Base-by-base conservation (phyloP, 345 rosid species). In the Raphanus raphanistrum region DNA sequence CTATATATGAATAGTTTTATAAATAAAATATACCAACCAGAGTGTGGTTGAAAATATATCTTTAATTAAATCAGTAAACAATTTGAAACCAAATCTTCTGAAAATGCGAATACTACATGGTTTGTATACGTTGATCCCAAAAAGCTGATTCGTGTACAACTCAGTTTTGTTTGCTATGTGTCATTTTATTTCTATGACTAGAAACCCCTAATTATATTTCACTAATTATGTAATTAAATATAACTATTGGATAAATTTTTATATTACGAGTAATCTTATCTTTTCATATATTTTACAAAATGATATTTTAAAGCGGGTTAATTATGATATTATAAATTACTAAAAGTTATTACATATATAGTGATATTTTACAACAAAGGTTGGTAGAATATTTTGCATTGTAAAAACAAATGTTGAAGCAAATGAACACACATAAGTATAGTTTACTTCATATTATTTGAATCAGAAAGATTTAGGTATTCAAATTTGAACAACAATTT, bases 151-250 rank as follows among this genome's bases (percentile, higher is more conserved):
- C 35, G 33, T 63, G 13, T 63, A 70, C 57, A 71, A 55, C 76
- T 77, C 76, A 57, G 17, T 38, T 55, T 71, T 28, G 75, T 77
- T 63, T 70, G 71, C 80, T 71, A 77, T 63, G 70, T 54, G 66
- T 77, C 71, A 64, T 76, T 71, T 45, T 71, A 64, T 76, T 55
- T 45, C 33, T 1, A 3, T 68, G 43, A 74, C 43, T 27, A 8
- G 25, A 21, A 17, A 63, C 43, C 0, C 60, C 33, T 59, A 59
- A 11, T 21, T 55, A 8, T 26, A 8, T 26, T 26, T 58, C 4
- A 58, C 32, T 26, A 58, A 0, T 58, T 26, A 17, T 10, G 32
- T 58, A 25, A 32, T 59, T 10, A 5, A 59, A 59, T 29, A 58
- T 25, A 57, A 7, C 8, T 25, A 2, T 54, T 25, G n/a, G 32